Evolutionary conservation across 257 asterid genomes (phyloP).

Genomic region (Nicotiana otophora): DNA sequence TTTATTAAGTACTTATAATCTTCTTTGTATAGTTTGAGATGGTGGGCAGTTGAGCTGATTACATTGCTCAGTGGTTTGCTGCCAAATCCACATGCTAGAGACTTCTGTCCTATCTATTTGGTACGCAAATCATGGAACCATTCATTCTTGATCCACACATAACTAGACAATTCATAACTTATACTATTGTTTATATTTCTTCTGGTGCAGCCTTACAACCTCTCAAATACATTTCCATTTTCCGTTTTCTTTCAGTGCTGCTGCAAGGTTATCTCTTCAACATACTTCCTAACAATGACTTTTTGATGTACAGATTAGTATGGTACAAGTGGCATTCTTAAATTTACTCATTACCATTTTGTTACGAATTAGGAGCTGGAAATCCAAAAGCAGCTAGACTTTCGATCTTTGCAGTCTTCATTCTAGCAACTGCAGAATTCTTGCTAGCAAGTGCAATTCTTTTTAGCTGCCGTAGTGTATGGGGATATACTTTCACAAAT

Average conservation of each 20-base stretch:
- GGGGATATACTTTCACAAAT: slow-evolving; percentile 55
- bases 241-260: slow-evolving; percentile 59
- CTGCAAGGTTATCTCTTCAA: slow-evolving; percentile 52
- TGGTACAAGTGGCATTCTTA: neutral
- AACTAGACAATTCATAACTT: too few species aligned
- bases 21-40: slow-evolving; percentile 36
- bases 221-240: slow-evolving; percentile 49
- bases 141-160: too few species aligned
- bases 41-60: slow-evolving; percentile 77
- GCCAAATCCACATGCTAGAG: slow-evolving; percentile 67
- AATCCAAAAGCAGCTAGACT: slow-evolving; percentile 45
- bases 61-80: slow-evolving; percentile 56
- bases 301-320: too few species aligned
- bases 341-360: neutral
- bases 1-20: too few species aligned
- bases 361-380: slow-evolving; percentile 67
- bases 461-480: slow-evolving; percentile 28
- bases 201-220: slow-evolving; percentile 47
- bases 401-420: slow-evolving; percentile 35
- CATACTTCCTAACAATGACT: neutral
- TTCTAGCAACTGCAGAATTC: slow-evolving; percentile 39
- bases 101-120: slow-evolving; percentile 68
- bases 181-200: neutral
- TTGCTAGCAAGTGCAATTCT: slow-evolving; percentile 31
- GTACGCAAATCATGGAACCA: slow-evolving; percentile 12